Evolutionary conservation across 805 yeast genomes (phyloP).

Genomic region (Yarrowia sp.): DNA sequence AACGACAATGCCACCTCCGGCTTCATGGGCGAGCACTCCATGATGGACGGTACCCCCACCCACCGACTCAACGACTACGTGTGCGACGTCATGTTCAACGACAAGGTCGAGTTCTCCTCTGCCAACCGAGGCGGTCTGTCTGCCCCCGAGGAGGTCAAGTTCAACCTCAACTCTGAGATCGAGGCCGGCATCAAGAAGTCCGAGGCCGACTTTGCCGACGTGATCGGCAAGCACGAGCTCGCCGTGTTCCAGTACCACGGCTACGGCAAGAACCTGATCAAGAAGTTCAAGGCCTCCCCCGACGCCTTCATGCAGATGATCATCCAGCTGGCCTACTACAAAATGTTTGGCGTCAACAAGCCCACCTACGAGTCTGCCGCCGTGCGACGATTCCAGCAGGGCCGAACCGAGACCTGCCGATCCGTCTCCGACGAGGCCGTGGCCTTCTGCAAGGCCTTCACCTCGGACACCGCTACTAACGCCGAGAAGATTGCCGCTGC

Average conservation of each 20-base stretch:
- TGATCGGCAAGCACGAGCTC: constrained; percentile 72
- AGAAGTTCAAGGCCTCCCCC: constrained; percentile 84
- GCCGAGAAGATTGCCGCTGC: constrained; percentile 70
- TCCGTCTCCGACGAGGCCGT: constrained; percentile 76
- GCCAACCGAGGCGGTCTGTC: constrained; percentile 42
- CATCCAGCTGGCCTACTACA: constrained; percentile 88
- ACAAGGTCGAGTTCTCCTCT: constrained; percentile 53
- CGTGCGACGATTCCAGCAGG: constrained; percentile 84
- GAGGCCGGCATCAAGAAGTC: constrained; percentile 64
- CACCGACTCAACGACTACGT: constrained; percentile 83
- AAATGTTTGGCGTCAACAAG: constrained; percentile 75
- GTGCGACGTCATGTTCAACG: constrained; percentile 60
- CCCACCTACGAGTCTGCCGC: constrained; percentile 98
- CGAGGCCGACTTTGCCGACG: constrained; percentile 59
- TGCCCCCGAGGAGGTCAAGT: constrained; percentile 51
- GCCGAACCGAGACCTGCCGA: constrained; percentile 94
- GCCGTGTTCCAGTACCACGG: constrained; percentile 82
- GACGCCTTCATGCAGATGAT: constrained; percentile 93
- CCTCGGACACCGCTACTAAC: constrained; percentile 57
- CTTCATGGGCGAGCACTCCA: constrained; percentile 94
- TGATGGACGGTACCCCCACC: constrained; percentile 98
- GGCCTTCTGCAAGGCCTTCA: constrained; percentile 77
- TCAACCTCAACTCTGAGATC: constrained; percentile 65
- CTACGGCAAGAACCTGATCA: constrained; percentile 85
- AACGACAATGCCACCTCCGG: constrained; percentile 87